Base-by-base conservation (phyloP, 306 rosid species). In the Alnus rubra region DNA sequence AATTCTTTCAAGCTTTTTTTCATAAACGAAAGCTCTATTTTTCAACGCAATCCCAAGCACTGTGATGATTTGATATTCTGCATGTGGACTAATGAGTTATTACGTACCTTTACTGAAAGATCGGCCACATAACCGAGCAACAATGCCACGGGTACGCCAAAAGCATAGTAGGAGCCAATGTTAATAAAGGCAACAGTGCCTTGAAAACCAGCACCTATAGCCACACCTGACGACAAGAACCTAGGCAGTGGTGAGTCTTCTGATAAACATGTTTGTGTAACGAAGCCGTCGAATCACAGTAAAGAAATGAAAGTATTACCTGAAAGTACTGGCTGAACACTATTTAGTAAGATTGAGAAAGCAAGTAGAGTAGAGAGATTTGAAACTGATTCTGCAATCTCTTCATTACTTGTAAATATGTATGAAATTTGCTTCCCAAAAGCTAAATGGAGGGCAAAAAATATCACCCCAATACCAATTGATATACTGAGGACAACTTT, bases 251-350 rank as follows among this genome's bases (percentile, higher is more conserved):
- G 14, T 39, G 45, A 68, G 72, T n/a, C 31, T 18, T 67, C 18
- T 23, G 51, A 42, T 23, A 67, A 67, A 39, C 30, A 18, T 33
- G 69, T 33, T 63, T 59, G 8, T 33, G 37, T 33, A 33, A 33
- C 37, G 2, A 33, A 33, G 37, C 2, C 0, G 37, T 33, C 2
- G 37, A 33, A 33, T 33, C 37, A 33, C 28, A 23, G 28, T 23
- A 10, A 28, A 62, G 37, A 28, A 49, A 71, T 31, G 18, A 44
- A n/a, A 13, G 13, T 37, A 50, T 47, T 77, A 75, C 92, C 91
- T 77, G 91, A 81, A 18, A 87, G 88, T 11, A 89, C 89, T 0
- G 93, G 93, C 56, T 89, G 90, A 70, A 89, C 73, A 79, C 93
- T 87, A 67, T 89, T 89, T 23, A 89, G 71, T 7, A 89, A 75